Evolutionary conservation across 805 yeast species (phyloP).

Genomic region (Sungouiozyma ichnusensis): DNA sequence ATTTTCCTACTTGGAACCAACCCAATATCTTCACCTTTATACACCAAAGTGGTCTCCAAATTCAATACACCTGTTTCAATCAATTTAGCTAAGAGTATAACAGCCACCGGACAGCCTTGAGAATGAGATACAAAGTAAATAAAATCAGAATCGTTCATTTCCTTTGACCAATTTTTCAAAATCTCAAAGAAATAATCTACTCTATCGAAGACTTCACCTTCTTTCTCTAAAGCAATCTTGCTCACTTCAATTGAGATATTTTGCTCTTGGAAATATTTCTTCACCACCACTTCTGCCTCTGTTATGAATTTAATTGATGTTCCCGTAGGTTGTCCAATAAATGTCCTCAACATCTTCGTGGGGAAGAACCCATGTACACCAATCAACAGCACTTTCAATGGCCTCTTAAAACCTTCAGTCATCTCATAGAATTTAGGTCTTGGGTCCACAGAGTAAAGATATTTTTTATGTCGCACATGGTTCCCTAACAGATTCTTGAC

Average conservation of each 20-base stretch:
- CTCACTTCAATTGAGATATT: constrained; percentile 47
- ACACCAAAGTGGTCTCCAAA: constrained; percentile 23
- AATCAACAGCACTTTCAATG: constrained; percentile 61
- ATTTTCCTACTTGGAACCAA: constrained; percentile 28
- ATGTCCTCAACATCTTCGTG: constrained; percentile 66
- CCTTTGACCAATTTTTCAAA: constrained; percentile 52
- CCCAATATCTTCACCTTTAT: constrained; percentile 9
- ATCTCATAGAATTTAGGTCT: constrained; percentile 11
- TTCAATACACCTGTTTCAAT: constrained; percentile 46
- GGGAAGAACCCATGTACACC: constrained; percentile 98
- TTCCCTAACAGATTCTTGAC: constrained; percentile 12
- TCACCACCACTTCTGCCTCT: constrained; percentile 75
- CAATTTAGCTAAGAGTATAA: constrained; percentile 63
- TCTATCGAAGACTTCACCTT: constrained; percentile 80
- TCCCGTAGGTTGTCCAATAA: constrained; percentile 94
- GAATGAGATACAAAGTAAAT: constrained; percentile 91
- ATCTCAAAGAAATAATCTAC: constrained; percentile 71
- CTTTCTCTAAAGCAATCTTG: constrained; percentile 87
- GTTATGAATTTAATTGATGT: constrained; percentile 83
- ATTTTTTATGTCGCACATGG: constrained; percentile 10
- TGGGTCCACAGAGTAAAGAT: constrained; percentile 12
- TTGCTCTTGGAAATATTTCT: constrained; percentile 47
- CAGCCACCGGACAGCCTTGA: constrained; percentile 90
- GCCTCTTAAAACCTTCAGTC: constrained; percentile 15
- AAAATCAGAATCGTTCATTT: constrained; percentile 58